Evolutionary conservation across 257 asterid genomes (phyloP), one percentile per base, ranked within the genome.

Genomic region (Oldenlandia corymbosa): DNA sequence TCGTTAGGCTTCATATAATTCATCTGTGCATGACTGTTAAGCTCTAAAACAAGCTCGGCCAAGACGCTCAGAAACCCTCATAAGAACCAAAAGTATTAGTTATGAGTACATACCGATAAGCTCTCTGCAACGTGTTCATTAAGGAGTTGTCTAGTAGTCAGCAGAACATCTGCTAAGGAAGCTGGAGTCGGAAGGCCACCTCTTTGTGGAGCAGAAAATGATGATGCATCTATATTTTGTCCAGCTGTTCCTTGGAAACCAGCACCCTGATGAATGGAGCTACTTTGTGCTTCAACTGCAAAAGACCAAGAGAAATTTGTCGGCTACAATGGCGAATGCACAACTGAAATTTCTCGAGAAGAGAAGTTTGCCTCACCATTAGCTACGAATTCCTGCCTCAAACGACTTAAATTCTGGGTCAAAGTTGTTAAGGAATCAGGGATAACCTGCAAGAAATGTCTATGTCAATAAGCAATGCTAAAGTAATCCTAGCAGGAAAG

Each of bases 171-270:
- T 18, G 88, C 92, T 87, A 93, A 80, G 66, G 83, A 77, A 76
- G 84, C 92, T n/a, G 96, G 99, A 10, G 88, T 85, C 34, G 95
- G 88, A 62, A 85, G 83, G 60, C 94, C 86, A 62, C 94, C 86
- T 78, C 88, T 74, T 69, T 81, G 78, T 66, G 75, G 82, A 53
- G 48, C 62, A 54, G 83, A 72, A 77, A 12, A 68, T 20, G 55
- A 56, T 39, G 78, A 36, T 60, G 78, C 78, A 53, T 75, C 81
- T 10, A 66, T 57, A 64, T 72, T 75, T 62, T 70, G 79, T 31
- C 71, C 86, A 60, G 62, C 84, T 53, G 71, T 67, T 68, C 66
- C 92, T 64, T 65, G 59, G 46, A 62, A 68, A 62, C 76, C 82
- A 70, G 80, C 68, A 70, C 71, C 69, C 62, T 66, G 82, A n/a